A percentile compares a stretch with the other conserved stretches of the same genome.
Evolutionary conservation across 2,329 filamentous ascomycete species (phyloP).

Genomic region (Colletotrichum navitas): DNA sequence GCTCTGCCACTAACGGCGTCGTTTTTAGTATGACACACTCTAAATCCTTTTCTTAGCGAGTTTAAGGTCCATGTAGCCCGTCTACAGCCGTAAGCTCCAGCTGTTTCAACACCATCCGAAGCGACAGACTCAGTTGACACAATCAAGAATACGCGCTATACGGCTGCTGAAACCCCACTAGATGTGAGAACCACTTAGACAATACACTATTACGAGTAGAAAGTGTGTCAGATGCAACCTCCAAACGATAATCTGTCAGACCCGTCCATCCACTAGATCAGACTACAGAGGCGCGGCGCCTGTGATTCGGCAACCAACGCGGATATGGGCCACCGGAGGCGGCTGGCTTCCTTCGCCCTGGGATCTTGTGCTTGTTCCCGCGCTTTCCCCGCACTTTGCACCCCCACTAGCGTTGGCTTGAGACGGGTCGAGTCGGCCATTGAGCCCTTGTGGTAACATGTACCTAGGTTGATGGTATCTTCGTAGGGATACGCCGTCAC

Average conservation of each 20-base stretch:
- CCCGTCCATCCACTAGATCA: background rate
- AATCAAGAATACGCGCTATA: background rate
- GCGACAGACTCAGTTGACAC: background rate
- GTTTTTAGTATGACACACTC: too few relatives aligned
- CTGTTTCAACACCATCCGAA: background rate
- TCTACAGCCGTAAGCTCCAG: too few relatives aligned
- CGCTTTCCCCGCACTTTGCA: conserved; percentile 29
- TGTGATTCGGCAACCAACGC: background rate
- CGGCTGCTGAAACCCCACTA: too few relatives aligned
- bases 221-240: background rate
- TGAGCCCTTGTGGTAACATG: background rate
- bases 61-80: too few relatives aligned
- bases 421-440: background rate
- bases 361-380: conserved; percentile 14
- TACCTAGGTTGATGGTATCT: background rate
- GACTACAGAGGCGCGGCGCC: background rate
- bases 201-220: background rate
- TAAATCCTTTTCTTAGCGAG: too few relatives aligned
- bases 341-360: conserved; percentile 27
- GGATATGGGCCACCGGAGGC: conserved; percentile 6
- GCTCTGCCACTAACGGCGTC: too few relatives aligned
- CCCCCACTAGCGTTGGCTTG: conserved; percentile 8
- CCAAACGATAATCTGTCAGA: too few relatives aligned
- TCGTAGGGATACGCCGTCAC: too few relatives aligned
- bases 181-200: background rate